Evolutionary conservation across 345 rosid genomes (phyloP).

Genomic region (Geranium rotundifolium): DNA sequence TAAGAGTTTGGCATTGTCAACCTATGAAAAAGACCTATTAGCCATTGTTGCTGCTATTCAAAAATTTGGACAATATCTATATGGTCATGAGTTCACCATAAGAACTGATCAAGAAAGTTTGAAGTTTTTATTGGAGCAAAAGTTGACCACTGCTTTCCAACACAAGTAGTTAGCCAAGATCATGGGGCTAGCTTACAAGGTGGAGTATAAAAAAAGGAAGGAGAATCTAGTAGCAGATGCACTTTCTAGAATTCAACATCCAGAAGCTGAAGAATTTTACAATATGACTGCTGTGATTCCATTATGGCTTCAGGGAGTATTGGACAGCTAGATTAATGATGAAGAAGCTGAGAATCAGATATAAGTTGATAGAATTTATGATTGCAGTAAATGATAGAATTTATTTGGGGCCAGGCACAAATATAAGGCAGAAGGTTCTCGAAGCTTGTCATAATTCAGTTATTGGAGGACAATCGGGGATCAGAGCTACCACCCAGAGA

Average conservation of each 20-base stretch:
- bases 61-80: background rate
- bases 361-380: too few species aligned
- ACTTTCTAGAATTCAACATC: background rate
- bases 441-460: too few species aligned
- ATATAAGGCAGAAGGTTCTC: too few species aligned
- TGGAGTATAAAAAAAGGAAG: background rate
- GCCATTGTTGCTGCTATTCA: background rate
- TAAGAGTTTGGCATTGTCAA: background rate
- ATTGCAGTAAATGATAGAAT: too few species aligned
- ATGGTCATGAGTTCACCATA: background rate
- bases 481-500: too few species aligned
- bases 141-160: background rate
- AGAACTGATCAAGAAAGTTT: background rate
- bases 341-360: too few species aligned
- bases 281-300: background rate
- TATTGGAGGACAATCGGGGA: too few species aligned
- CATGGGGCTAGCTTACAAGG: constrained; percentile 4
- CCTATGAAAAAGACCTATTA: background rate
- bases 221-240: constrained; percentile 2
- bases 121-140: background rate
- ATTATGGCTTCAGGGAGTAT: background rate
- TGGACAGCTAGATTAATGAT: background rate
- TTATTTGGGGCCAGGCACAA: too few species aligned
- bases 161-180: constrained; percentile 1
- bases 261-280: too few species aligned